These are phyloP conservation scores for Penicillium simplicissimum DNA, from an alignment of 495 filamentous ascomycete species.

Conservation along the genomic window DNA sequence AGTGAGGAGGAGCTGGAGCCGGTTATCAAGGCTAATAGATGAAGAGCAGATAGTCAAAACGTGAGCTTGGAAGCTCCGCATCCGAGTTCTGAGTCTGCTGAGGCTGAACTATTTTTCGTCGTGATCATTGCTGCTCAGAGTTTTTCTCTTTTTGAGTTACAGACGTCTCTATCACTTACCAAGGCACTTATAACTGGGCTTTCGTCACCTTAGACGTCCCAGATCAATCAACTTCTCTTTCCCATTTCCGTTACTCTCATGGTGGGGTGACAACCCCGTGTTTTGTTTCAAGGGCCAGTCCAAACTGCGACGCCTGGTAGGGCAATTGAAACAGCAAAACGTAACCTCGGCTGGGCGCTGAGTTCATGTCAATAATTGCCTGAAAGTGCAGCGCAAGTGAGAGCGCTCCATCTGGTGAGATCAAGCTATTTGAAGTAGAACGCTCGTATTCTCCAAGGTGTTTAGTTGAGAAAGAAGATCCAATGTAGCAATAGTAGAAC, in stretches of 20 bases:
- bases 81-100: too few species aligned
- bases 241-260: background rate
- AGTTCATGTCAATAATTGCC: conserved; percentile 1
- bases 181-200: background rate
- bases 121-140: too few species aligned
- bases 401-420: background rate
- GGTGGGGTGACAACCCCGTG: background rate
- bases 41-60: background rate
- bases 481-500: background rate
- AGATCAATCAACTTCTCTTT: background rate
- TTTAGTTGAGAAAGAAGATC: background rate
- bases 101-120: too few species aligned
- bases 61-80: too few species aligned
- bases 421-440: background rate
- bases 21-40: background rate
- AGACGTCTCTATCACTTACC: too few species aligned
- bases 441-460: background rate
- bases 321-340: conserved; percentile 19
- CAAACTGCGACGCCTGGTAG: conserved; percentile 7
- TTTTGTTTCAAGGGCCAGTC: conserved; percentile 8
- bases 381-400: background rate
- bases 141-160: too few species aligned
- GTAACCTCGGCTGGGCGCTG: background rate
- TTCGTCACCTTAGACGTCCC: background rate
- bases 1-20: background rate